Base-by-base conservation (phyloP, 2,329 filamentous ascomycete species). In the Colletotrichum sp. region DNA sequence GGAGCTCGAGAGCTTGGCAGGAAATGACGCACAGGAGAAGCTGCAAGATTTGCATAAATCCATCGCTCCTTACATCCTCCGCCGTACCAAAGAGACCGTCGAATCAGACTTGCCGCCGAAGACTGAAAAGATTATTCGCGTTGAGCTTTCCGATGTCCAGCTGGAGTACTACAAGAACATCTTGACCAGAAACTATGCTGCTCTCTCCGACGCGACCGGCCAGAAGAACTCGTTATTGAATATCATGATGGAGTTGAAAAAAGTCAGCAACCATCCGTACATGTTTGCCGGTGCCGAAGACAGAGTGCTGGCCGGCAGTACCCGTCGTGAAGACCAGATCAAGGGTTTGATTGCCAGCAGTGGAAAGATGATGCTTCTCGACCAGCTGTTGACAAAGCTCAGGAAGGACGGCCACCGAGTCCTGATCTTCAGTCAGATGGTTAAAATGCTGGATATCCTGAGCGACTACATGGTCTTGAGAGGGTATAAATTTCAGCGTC, bases 211-310 rank as follows among this genome's bases (percentile, higher is more conserved):
- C 81, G 96, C 96, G 61, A 93, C 94, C 60, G 97, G 96, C 7
- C 95, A 98, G 84, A 99, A 98, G 85, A 96, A 98, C 79, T 99
- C 96, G 0, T 87, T 99, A 16, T 88, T 99, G 78, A 99, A 99
- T 85, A 97, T 99, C 83, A 98, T 99, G 92, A 99, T 99, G 97
- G 97, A 99, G 84, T 86, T 99, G 81, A 99, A 99, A 88, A 99
- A 99, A 85, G 96, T 97, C 83, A 99, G 96, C 86, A 99, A 99
- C 81, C 97, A 99, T 82, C 96, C 97, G 1, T 98, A 98, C 86
- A 98, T 99, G 93, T 99, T 99, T 80, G 94, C 95, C 4, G 96
- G 96, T 77, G 96, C 96, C 4, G 97, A 99, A 83, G 95, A 98
- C 74, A 95, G 94, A 79, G 95, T 99, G 15, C 86, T 99, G 67